phyloP scores from a whole-genome alignment of 2,329 filamentous ascomycete genomes.

The Reticulascus tulasneorum region DNA sequence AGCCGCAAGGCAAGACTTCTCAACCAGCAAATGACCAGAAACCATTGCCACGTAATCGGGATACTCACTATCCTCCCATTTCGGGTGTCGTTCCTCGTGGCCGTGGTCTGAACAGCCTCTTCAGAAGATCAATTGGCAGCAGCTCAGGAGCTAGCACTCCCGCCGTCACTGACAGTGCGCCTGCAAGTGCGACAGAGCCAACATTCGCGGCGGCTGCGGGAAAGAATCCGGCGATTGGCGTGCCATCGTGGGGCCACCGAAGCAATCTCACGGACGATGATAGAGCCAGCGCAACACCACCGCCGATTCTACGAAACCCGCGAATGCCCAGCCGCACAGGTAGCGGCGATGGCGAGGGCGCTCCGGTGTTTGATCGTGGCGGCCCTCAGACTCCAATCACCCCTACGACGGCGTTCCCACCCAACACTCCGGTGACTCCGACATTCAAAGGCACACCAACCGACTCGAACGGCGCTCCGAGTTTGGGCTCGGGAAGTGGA shows the following conservation, averaged over 20 bases:
- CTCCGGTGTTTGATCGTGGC: constrained; percentile 4
- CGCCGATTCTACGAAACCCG: constrained; percentile 49
- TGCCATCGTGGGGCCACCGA: constrained; percentile 36
- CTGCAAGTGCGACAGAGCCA: constrained; percentile 8
- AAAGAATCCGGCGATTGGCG: constrained; percentile 24
- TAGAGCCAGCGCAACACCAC: constrained; percentile 47
- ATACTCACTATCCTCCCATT: constrained; percentile 47
- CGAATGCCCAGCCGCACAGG: constrained; percentile 9
- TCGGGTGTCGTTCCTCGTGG: constrained; percentile 38
- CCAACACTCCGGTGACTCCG: neutral
- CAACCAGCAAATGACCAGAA: constrained; percentile 21
- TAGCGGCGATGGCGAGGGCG: constrained; percentile 14
- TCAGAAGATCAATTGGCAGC: constrained; percentile 45
- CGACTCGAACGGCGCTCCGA: constrained; percentile 4
- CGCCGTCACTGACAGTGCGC: constrained; percentile 16
- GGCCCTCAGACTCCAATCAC: neutral
- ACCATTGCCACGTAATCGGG: constrained; percentile 17
- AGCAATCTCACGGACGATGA: constrained; percentile 35
- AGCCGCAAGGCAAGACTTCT: constrained; percentile 16
- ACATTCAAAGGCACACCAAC: constrained; percentile 3
- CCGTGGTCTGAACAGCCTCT: constrained; percentile 45
- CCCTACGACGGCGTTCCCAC: constrained; percentile 3
- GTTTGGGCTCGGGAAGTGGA: constrained; percentile 7
- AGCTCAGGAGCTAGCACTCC: no score
- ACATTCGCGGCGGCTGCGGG: constrained; percentile 12